Evolutionary conservation across 495 filamentous ascomycete genomes (phyloP), one percentile per base, ranked within the genome.

Genomic region (Penicillium fimorum): DNA sequence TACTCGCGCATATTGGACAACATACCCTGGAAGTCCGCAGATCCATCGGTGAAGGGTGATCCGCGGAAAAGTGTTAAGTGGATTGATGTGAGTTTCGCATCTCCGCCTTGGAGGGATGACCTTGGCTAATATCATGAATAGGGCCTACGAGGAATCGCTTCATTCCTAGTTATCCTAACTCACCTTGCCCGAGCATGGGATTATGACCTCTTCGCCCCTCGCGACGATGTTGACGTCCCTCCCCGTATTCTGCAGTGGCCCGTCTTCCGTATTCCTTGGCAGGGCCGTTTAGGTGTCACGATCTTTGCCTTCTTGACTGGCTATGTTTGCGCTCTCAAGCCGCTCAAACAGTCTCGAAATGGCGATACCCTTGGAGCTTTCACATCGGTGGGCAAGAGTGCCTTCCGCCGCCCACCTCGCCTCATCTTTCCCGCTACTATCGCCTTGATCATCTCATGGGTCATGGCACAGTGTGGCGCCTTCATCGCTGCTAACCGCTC

Each of bases 231-330:
- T 55, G 76, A 79, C 35, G 65, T 67, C 2, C 47, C 72, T 0
- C 80, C 84, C 10, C 79, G 78, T 42, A 55, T 85, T 15, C 73
- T 88, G 37, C 85, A 89, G 65, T 74, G 77, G 57, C 84, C 84
- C 15, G 74, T 85, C 48, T 63, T 88, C 7, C 84, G 86, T 44
- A 80, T 87, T 33, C 77, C 84, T 37, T 79, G 82, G 69, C 85
- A 88, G 67, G 86, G 84, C 48, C 80, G 82, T 50, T 74, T 87
- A 33, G 84, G 86, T 41, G 84, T 89, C 20, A 80, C 84, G 15
- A 83, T 87, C 47, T 89, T 89, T 69, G 77, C 81, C 47, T 81
- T 89, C 57, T 76, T 89, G 38, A 86, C 86, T 7, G 86, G 85
- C 49, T 89, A 87, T 52, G 85, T 89, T 27, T 87, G 84, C 62